Conservation (phyloP, 306 rosid genomes). For the Quercus variabilis region DNA sequence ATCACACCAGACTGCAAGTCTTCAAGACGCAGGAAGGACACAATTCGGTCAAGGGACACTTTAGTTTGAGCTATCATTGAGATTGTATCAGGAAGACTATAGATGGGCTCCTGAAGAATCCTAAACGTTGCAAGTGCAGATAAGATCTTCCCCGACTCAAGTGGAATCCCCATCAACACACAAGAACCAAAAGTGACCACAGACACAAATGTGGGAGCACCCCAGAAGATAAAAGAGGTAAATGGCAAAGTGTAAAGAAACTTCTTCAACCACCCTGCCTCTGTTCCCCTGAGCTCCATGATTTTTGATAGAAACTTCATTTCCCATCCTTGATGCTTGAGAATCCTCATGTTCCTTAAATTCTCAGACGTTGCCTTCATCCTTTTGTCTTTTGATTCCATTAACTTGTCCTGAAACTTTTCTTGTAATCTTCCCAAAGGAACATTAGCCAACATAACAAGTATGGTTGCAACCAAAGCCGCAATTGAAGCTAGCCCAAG, state of each 20-base stretch:
- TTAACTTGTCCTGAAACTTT: constrained; percentile 70
- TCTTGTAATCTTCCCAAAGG: constrained; percentile 68
- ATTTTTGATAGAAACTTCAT: constrained; percentile 81
- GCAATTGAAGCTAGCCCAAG: constrained; percentile 75
- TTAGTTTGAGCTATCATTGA: constrained; percentile 71
- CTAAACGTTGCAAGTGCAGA: constrained; percentile 80
- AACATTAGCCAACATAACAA: constrained; percentile 62
- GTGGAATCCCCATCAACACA: constrained; percentile 69
- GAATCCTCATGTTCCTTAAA: constrained; percentile 78
- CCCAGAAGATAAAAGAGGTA: constrained; percentile 52
- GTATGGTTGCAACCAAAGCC: constrained; percentile 61
- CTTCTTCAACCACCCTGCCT: constrained; percentile 64
- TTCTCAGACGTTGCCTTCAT: constrained; percentile 82
- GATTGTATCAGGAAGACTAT: constrained; percentile 58
- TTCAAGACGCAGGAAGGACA: constrained; percentile 59
- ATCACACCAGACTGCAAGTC: constrained; percentile 59
- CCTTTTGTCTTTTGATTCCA: constrained; percentile 78
- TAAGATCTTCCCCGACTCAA: constrained; percentile 85
- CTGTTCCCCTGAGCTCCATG: constrained; percentile 45
- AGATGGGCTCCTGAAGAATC: constrained; percentile 82
- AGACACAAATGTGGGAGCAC: constrained; percentile 73
- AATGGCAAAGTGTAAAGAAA: constrained; percentile 38
- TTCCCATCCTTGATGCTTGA: constrained; percentile 90
- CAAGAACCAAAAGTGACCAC: constrained; percentile 76
- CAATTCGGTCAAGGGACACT: constrained; percentile 81